Evolutionary conservation across 1,139 yeast genomes (phyloP).

Genomic region (Diutina sp.): DNA sequence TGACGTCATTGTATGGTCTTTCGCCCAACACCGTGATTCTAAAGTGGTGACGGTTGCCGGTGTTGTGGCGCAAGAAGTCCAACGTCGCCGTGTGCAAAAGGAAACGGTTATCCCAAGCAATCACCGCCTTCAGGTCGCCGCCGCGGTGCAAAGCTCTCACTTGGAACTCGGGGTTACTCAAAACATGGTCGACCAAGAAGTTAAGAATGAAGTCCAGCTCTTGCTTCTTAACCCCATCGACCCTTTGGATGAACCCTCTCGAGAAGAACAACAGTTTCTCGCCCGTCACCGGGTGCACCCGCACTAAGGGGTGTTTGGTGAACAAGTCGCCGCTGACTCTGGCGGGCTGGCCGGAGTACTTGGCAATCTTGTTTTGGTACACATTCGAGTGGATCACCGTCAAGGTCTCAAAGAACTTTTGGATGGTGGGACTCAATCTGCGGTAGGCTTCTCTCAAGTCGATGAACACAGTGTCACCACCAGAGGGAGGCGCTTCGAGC

Average conservation of each 20-base stretch:
- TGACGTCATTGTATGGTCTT: background rate
- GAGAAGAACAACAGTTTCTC: conserved; percentile 1
- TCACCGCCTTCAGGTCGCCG: background rate
- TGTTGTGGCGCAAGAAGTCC: background rate
- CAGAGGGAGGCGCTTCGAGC: conserved; percentile 1
- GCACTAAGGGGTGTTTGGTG: conserved; percentile 1
- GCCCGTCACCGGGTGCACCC: conserved; percentile 2
- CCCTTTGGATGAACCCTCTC: background rate
- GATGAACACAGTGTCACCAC: conserved; percentile 1
- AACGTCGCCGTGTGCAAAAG: background rate
- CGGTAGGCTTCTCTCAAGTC: conserved; percentile 1
- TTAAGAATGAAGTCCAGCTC: background rate
- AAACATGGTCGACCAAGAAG: conserved; percentile 1
- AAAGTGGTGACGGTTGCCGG: background rate
- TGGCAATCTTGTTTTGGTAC: background rate
- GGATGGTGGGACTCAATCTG: background rate
- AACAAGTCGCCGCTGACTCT: background rate
- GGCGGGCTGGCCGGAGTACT: background rate
- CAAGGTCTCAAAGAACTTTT: background rate
- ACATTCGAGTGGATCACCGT: background rate
- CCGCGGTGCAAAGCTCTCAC: conserved; percentile 1
- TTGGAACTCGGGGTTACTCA: background rate
- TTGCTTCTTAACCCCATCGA: background rate
- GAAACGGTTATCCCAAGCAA: conserved; percentile 2
- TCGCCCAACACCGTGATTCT: conserved; percentile 1